phyloP scores from a whole-genome alignment of 805 yeast genomes.

The Monosporozyma servazzii region DNA sequence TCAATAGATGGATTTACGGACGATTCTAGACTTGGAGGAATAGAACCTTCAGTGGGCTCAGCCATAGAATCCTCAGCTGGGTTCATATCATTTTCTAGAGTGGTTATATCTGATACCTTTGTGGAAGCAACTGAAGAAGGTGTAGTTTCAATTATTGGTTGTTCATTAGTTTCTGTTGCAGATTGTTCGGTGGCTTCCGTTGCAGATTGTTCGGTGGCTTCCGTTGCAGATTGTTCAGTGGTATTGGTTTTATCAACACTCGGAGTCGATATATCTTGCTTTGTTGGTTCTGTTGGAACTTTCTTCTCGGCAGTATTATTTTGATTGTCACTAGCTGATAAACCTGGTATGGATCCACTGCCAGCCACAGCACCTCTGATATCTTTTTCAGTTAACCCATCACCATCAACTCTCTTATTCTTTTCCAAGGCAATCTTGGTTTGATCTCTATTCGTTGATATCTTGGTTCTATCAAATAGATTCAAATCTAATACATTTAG shows the following conservation, averaged over 20 bases:
- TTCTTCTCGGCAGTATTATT: neutral
- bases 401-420: constrained; percentile 4
- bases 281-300: constrained; percentile 4
- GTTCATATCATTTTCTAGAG: too few species aligned
- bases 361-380: constrained; percentile 48
- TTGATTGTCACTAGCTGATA: constrained; percentile 19
- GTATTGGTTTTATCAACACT: neutral
- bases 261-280: neutral
- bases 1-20: neutral
- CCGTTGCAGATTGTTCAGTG: neutral
- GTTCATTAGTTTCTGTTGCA: neutral
- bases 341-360: constrained; percentile 39
- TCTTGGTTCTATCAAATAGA: constrained; percentile 24
- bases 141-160: neutral
- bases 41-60: neutral
- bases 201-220: neutral
- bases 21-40: neutral
- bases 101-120: neutral
- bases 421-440: constrained; percentile 7
- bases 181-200: neutral
- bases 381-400: constrained; percentile 36
- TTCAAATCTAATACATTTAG: constrained; percentile 32
- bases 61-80: neutral
- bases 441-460: constrained; percentile 2
- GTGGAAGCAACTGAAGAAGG: neutral